phyloP scores from a whole-genome alignment of 202 grass and related monocot species.

The Carex sylvatica region DNA sequence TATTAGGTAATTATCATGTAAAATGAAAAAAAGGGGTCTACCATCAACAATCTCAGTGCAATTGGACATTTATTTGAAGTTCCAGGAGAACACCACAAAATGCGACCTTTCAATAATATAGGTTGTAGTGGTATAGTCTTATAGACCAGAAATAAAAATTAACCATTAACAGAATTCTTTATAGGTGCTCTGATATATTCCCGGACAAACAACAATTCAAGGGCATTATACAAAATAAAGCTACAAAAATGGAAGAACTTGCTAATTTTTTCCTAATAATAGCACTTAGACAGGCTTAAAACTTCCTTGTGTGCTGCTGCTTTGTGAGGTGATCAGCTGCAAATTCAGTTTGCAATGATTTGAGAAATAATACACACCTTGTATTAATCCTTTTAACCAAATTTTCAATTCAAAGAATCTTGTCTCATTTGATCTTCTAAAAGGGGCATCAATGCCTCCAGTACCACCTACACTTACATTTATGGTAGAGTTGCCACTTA shows the following conservation, averaged over 20 bases:
- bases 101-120: too few species aligned
- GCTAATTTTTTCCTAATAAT: too few species aligned
- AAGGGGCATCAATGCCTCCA: constrained; percentile 1
- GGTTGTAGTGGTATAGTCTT: too few species aligned
- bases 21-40: too few species aligned
- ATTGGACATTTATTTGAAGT: too few species aligned
- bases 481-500: constrained; percentile 27
- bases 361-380: not conserved
- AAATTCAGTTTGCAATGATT: constrained; percentile 38
- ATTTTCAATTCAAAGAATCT: constrained; percentile 37
- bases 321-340: constrained; percentile 23
- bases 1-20: too few species aligned
- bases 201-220: too few species aligned
- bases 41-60: too few species aligned
- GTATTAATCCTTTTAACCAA: constrained; percentile 14
- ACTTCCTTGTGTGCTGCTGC: constrained; percentile 20
- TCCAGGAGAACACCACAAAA: too few species aligned
- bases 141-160: too few species aligned
- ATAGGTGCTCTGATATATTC: too few species aligned
- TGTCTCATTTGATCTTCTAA: constrained; percentile 32
- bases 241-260: not conserved
- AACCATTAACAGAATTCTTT: too few species aligned
- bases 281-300: constrained; percentile 35
- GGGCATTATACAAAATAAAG: not conserved
- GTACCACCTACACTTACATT: constrained; percentile 19